These are phyloP conservation scores for Rhexocercosporidium sp. DNA, from an alignment of 2,329 filamentous ascomycete species.

Conservation along the genomic window DNA sequence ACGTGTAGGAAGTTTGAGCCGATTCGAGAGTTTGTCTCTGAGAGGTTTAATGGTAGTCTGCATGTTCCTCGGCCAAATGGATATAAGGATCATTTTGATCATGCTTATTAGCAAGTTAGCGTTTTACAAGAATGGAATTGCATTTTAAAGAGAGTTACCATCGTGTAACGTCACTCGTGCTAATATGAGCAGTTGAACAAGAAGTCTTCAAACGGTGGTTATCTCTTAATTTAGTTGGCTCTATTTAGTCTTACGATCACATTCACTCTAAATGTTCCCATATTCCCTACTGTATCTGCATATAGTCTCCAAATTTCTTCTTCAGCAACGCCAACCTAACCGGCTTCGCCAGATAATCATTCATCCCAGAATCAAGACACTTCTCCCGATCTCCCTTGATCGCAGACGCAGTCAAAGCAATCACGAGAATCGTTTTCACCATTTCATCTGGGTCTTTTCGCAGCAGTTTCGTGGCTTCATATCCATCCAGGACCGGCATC, in stretches of 20 bases:
- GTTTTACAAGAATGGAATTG: too few species aligned
- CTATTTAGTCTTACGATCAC: too few species aligned
- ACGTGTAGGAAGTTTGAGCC: slow-evolving; percentile 5
- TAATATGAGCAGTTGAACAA: too few species aligned
- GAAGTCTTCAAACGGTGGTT: too few species aligned
- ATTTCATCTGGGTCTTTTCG: slow-evolving; percentile 76
- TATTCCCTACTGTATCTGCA: slow-evolving; percentile 41
- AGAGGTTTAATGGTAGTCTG: slow-evolving; percentile 2
- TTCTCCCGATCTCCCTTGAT: slow-evolving; percentile 95
- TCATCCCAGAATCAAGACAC: slow-evolving; percentile 95
- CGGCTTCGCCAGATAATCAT: slow-evolving; percentile 94
- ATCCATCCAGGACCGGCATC: slow-evolving; percentile 93
- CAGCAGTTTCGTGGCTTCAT: slow-evolving; percentile 85
- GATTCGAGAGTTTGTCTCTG: not conserved
- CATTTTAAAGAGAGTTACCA: too few species aligned
- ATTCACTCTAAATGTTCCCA: too few species aligned
- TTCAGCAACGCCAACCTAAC: slow-evolving; percentile 88
- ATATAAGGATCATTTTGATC: too few species aligned
- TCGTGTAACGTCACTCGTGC: too few species aligned
- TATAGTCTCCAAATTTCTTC: slow-evolving; percentile 76
- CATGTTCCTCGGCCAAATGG: not conserved
- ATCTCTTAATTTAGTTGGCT: too few species aligned
- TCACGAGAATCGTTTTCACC: slow-evolving; percentile 85
- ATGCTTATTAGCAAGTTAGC: too few species aligned
- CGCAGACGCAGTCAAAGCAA: slow-evolving; percentile 95